Evolutionary conservation across 2,329 filamentous ascomycete species (phyloP).

Genomic region (Penicillium sp.): DNA sequence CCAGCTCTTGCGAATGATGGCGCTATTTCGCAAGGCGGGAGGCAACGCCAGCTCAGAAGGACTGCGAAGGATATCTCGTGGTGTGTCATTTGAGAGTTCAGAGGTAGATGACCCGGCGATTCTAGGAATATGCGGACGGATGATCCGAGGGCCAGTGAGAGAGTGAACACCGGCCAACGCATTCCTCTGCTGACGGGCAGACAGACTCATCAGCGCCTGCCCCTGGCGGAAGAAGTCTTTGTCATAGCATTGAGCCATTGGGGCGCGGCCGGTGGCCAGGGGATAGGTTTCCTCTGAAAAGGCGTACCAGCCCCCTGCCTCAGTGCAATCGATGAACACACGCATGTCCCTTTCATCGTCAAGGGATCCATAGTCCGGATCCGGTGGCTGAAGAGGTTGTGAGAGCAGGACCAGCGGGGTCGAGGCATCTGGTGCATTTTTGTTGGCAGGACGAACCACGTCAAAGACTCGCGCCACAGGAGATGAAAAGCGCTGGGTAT

Average conservation of each 20-base stretch:
- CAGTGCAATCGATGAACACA: conserved; percentile 84
- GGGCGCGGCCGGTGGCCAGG: conserved; percentile 70
- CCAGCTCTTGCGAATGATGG: conserved; percentile 48
- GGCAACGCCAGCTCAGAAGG: conserved; percentile 41
- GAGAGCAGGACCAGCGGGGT: conserved; percentile 80
- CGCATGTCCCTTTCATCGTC: conserved; percentile 58
- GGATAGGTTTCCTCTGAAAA: conserved; percentile 86
- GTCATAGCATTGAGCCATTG: conserved; percentile 58
- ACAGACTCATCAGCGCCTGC: conserved; percentile 41
- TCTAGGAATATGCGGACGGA: conserved; percentile 44
- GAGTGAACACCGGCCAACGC: conserved; percentile 72
- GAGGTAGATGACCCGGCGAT: conserved; percentile 44
- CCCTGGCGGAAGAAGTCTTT: conserved; percentile 48
- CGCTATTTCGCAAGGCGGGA: conserved; percentile 43
- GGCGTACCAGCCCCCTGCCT: conserved; percentile 88
- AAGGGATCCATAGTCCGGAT: conserved; percentile 43
- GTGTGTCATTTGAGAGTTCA: conserved; percentile 41
- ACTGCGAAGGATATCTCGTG: conserved; percentile 36
- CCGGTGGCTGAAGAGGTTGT: conserved; percentile 69
- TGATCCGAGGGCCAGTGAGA: conserved; percentile 51
- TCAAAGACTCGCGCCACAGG: conserved; percentile 89
- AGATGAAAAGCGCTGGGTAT: conserved; percentile 67
- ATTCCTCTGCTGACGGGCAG: conserved; percentile 54
- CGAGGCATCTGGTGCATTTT: conserved; percentile 58
- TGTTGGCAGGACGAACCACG: conserved; percentile 71